Base-by-base conservation (phyloP, 495 filamentous ascomycete species). In the Hypomontagnella submonticulosa region DNA sequence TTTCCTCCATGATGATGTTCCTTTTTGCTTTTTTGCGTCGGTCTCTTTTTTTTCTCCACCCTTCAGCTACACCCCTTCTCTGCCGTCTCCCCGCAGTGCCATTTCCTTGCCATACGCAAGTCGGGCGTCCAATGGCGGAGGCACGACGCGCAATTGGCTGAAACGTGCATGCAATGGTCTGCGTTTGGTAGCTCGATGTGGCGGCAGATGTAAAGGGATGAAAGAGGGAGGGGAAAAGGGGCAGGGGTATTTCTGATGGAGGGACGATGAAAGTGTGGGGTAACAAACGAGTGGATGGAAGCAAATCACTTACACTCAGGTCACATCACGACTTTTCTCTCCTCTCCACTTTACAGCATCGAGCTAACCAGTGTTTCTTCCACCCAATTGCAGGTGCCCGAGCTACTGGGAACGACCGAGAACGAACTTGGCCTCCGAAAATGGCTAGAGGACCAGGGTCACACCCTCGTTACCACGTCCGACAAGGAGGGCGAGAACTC, bases 401-500 rank as follows among this genome's bases (percentile, higher is more conserved):
- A 84, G 64, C 86, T 99, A 55, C 88, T 99, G 57, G 95, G 95
- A 71, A 96, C 94, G 41, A 97, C 91, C 52, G 93, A 99, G 84
- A 98, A 98, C 78, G 95, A 99, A 84, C 91, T 99, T 55, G 95
- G 95, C 51, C 78, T 99, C 73, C 87, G 95, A 65, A 92, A 95
- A 80, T 99, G 95, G 95, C 85, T 99, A 65, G 95, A 98, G 81
- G 90, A 92, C 48, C 85, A 93, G 75, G 95, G 95, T 73, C 95
- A 99, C 86, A 94, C 90, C 27, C 86, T 99, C 50, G 89, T 99
- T 58, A 99, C 94, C 68, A 99, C 95, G 56, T 96, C 93, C 59
- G 92, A 97, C 82, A 99, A 99, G 84, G 95, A 96, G 66, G 91
- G 94, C 59, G 89, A 91, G 80, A 86, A 91, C 86, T 97, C 94